phyloP scores from a whole-genome alignment of 345 rosid species.

The Citrus maxima region DNA sequence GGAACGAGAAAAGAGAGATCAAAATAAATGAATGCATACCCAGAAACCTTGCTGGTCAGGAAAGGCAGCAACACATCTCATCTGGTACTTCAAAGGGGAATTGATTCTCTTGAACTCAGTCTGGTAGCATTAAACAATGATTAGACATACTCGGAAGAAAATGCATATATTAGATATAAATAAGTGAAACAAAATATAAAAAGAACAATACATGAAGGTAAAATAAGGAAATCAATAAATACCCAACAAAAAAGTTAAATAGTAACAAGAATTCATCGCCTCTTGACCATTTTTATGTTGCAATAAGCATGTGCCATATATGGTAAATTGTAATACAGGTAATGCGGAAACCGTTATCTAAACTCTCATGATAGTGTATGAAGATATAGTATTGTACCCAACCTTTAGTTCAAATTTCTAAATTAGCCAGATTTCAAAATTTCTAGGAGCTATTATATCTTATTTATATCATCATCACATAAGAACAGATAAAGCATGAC shows the following conservation, averaged over 20 bases:
- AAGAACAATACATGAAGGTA: background rate
- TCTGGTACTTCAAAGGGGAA: slow-evolving; percentile 94
- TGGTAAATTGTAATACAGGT: background rate
- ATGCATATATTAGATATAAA: background rate
- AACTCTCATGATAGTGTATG: background rate
- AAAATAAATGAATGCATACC: slow-evolving; percentile 39
- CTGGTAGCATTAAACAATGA: slow-evolving; percentile 34
- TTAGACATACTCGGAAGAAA: background rate
- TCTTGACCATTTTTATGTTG: background rate
- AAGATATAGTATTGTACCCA: background rate
- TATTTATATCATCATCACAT: background rate
- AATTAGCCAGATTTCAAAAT: background rate
- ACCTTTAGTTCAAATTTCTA: background rate
- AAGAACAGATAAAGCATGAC: background rate
- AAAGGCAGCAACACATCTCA: slow-evolving; percentile 93
- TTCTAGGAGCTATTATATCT: background rate
- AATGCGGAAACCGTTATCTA: background rate
- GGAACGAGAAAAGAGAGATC: background rate
- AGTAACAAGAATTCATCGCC: background rate
- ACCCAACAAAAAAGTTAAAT: background rate
- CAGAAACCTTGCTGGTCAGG: slow-evolving; percentile 98
- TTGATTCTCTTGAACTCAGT: slow-evolving; percentile 79
- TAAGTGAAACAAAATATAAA: background rate
- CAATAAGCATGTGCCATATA: background rate
- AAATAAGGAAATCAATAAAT: background rate